Evolutionary conservation across 2,329 filamentous ascomycete genomes (phyloP), one percentile per base, ranked within the genome.

Genomic region (Aurifilum marmelostoma): DNA sequence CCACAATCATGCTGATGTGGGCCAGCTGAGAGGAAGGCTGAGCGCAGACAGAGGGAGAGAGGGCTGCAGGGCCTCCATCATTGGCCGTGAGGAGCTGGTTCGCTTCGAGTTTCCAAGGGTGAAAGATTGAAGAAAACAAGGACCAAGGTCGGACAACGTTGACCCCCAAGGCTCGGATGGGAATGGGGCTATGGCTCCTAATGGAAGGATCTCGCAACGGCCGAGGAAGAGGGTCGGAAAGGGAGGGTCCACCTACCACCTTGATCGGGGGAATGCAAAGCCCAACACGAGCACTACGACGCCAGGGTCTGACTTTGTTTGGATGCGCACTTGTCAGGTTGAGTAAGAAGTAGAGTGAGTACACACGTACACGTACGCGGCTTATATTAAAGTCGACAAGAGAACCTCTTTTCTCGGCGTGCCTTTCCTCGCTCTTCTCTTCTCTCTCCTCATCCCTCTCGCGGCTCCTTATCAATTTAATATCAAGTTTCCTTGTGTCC

Each of bases 1-100:
- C 58, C 58, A 60, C 32, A 60, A 39, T 39, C 18, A 60, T 60
- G 32, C 58, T 27, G 59, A 62, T 11, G 24, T 62, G 34, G 21
- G 24, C 59, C 59, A 62, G 59, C 59, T 62, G 59, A 62, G 59
- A 62, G 59, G 59, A 39, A 62, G 39, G 59, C 59, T 62, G 59
- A 41, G 59, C 14, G 59, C 32, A n/a, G 34, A 16, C 6, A 29
- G 34, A n/a, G 29, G 4, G 32, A 37, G n/a, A 47, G 34, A 47
- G 37, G 7, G 37, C 43, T 34, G 43, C 43, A 47, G 43, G 43
- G 43, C 43, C 21, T 37, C 34, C 34, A 34, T 34, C 29, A 61
- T 61, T 43, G 37, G 59, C 34, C 59, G 21, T 9, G 59, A 39
- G 37, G 32, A 61, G 34, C 14, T 21, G 8, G 59, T 9, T 62